phyloP scores from a whole-genome alignment of 257 asterid species.

The Mentha longifolia region DNA sequence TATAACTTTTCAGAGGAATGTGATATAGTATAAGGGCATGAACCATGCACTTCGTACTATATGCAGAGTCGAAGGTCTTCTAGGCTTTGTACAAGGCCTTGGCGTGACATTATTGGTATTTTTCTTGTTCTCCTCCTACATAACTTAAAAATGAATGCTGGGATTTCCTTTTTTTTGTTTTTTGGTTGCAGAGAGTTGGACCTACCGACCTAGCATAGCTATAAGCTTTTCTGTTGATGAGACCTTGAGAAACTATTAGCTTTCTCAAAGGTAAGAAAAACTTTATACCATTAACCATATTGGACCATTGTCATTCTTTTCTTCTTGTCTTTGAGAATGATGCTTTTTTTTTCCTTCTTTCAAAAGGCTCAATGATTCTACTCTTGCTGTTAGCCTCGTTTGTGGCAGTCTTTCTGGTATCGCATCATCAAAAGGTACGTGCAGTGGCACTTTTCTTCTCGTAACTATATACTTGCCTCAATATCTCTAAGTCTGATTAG shows the following conservation, averaged over 20 bases:
- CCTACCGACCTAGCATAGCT: slow-evolving; percentile 91
- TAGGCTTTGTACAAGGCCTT: slow-evolving; percentile 88
- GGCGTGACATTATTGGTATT: slow-evolving; percentile 88
- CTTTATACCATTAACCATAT: too few relatives aligned
- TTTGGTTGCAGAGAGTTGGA: slow-evolving; percentile 79
- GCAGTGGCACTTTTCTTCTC: slow-evolving; percentile 37
- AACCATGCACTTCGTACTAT: slow-evolving; percentile 75
- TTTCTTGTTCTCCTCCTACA: neutral
- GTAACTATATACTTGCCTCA: too few relatives aligned
- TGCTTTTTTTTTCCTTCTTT: slow-evolving; percentile 9
- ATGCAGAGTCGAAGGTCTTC: slow-evolving; percentile 86
- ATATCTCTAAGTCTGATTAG: neutral
- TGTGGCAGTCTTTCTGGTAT: too few relatives aligned
- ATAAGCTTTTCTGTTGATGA: slow-evolving; percentile 91
- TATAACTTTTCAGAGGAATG: slow-evolving; percentile 58
- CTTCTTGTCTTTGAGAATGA: neutral
- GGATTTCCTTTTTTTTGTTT: neutral
- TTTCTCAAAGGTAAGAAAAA: slow-evolving; percentile 53
- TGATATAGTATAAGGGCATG: slow-evolving; percentile 80
- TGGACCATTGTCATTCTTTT: neutral
- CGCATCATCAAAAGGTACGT: slow-evolving; percentile 93
- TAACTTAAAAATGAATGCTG: too few relatives aligned
- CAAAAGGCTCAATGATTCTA: slow-evolving; percentile 75
- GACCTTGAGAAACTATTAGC: slow-evolving; percentile 68
- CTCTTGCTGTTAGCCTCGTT: slow-evolving; percentile 69